phyloP scores from a whole-genome alignment of 257 asterid genomes.

The Nicotiana obtusifolia region DNA sequence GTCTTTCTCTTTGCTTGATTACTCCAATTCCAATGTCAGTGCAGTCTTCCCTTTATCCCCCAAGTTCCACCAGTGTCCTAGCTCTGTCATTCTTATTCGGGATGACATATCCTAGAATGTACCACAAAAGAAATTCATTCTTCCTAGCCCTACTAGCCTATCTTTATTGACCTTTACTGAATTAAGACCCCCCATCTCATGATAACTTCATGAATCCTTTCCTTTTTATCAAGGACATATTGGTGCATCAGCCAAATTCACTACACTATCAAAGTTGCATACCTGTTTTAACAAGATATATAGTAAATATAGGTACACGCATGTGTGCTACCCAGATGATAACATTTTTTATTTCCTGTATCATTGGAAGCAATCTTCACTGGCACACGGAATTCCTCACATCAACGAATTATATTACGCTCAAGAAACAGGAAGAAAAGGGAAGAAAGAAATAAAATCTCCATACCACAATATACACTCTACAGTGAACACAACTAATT shows the following conservation, averaged over 20 bases:
- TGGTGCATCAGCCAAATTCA: not conserved
- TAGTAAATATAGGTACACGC: not conserved
- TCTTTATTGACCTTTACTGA: not conserved
- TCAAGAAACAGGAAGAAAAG: not conserved
- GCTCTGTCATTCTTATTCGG: not conserved
- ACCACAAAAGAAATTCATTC: not conserved
- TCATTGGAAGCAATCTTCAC: not conserved
- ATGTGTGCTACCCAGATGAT: not conserved
- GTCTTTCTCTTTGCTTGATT: constrained; percentile 6
- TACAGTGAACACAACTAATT: not conserved
- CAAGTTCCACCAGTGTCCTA: not conserved
- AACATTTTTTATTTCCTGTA: too few relatives aligned
- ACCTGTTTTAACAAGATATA: not conserved
- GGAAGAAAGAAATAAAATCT: not conserved
- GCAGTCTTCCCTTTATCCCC: not conserved
- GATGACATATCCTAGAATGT: not conserved
- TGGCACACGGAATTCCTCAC: not conserved
- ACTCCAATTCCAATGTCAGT: not conserved
- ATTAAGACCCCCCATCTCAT: not conserved
- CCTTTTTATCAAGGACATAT: not conserved
- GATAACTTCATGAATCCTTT: not conserved
- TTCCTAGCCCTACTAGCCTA: not conserved
- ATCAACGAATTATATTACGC: not conserved
- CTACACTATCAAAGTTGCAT: not conserved
- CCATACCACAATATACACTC: not conserved